Percentiles rank a stretch among this genome's conserved stretches.
These are phyloP conservation scores for Flaveria sonorensis DNA, from an alignment of 129 eudicot species.

Conservation along the genomic window DNA sequence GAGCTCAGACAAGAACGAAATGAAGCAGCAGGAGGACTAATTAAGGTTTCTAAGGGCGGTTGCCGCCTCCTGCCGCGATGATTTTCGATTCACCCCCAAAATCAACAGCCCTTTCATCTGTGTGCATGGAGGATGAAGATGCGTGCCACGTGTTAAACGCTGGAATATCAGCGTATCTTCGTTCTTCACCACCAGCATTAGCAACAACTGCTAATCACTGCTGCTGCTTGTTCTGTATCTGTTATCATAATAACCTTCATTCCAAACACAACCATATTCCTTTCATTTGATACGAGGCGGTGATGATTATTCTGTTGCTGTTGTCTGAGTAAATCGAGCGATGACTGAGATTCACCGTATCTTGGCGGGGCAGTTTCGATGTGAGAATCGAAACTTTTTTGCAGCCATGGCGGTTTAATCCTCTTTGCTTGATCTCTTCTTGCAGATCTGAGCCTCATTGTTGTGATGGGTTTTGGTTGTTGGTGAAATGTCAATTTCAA, in stretches of 20 bases:
- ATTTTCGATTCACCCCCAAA: not conserved
- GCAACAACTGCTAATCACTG: too few relatives aligned
- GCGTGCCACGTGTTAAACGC: too few relatives aligned
- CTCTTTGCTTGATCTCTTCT: constrained; percentile 24
- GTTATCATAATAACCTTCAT: not conserved
- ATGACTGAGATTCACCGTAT: constrained; percentile 12
- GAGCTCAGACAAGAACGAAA: constrained; percentile 6
- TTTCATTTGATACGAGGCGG: not conserved
- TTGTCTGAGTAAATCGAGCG: constrained; percentile 10
- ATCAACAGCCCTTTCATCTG: constrained; percentile 10
- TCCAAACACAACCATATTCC: not conserved
- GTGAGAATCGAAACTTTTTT: constrained; percentile 1
- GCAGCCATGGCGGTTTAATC: constrained; percentile 35
- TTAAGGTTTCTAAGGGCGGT: constrained; percentile 7
- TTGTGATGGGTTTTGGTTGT: too few relatives aligned
- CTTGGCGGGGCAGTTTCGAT: constrained; percentile 32
- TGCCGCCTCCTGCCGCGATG: constrained; percentile 23
- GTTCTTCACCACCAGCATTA: too few relatives aligned
- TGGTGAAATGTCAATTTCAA: not conserved
- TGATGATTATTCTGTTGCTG: constrained; percentile 6
- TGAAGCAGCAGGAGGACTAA: constrained; percentile 25
- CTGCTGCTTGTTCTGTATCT: too few relatives aligned
- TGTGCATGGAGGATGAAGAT: too few relatives aligned
- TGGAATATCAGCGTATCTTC: too few relatives aligned
- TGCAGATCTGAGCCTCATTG: constrained; percentile 22